phyloP scores from a whole-genome alignment of 1,139 yeast genomes.

The Debaryomyces psychrophilus region DNA sequence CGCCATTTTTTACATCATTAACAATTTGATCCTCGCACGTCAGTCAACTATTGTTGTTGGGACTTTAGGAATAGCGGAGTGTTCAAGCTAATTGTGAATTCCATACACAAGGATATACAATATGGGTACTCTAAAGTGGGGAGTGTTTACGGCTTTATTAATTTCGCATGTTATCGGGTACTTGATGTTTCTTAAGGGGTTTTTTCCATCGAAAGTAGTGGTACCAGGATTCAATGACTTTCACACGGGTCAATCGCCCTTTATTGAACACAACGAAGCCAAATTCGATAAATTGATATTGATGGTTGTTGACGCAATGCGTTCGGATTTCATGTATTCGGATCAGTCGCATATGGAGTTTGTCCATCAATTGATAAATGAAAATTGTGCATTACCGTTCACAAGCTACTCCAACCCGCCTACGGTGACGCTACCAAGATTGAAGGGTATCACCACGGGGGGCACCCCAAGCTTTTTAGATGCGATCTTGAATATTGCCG shows the following conservation, averaged over 20 bases:
- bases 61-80: not conserved
- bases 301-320: conserved; percentile 90
- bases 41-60: not conserved
- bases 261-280: conserved; percentile 32
- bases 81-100: not conserved
- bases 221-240: conserved; percentile 56
- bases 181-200: conserved; percentile 72
- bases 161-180: conserved; percentile 50
- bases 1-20: not conserved
- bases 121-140: conserved; percentile 4
- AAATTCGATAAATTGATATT: conserved; percentile 71
- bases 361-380: conserved; percentile 65
- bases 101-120: not conserved
- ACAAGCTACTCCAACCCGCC: conserved; percentile 92
- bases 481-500: conserved; percentile 92
- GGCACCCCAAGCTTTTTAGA: conserved; percentile 79
- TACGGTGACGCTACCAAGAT: conserved; percentile 77
- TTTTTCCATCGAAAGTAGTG: conserved; percentile 84
- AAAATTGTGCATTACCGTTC: conserved; percentile 78
- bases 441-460: conserved; percentile 81
- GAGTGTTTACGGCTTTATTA: conserved; percentile 1
- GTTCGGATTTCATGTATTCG: conserved; percentile 84
- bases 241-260: conserved; percentile 24
- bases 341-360: conserved; percentile 61
- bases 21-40: not conserved